A percentile compares a stretch with the other conserved stretches of the same genome.
phyloP scores from a whole-genome alignment of 2,329 filamentous ascomycete species.

The Colletotrichum cordylinicola region DNA sequence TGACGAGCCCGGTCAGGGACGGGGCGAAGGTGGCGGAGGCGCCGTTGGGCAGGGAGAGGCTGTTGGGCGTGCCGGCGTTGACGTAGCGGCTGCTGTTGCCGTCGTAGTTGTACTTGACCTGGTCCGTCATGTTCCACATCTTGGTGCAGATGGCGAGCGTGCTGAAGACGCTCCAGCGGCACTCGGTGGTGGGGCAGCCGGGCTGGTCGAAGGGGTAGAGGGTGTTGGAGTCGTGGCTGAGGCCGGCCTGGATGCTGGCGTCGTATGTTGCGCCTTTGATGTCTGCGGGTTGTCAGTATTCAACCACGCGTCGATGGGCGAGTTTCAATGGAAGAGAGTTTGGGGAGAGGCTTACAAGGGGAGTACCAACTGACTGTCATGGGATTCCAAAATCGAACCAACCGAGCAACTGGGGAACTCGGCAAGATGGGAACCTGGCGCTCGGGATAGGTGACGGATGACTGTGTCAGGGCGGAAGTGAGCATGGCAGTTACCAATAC shows the following conservation, averaged over 20 bases:
- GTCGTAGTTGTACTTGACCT: background rate
- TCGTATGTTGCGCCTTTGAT: background rate
- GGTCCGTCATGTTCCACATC: background rate
- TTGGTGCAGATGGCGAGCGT: constrained; percentile 1
- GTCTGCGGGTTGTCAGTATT: background rate
- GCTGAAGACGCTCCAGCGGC: background rate
- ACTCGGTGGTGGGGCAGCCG: background rate
- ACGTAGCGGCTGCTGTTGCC: background rate
- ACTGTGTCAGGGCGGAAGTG: constrained; percentile 19
- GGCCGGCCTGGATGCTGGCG: background rate
- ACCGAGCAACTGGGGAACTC: background rate
- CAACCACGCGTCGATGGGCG: background rate
- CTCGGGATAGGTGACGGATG: constrained; percentile 5
- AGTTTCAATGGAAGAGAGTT: background rate
- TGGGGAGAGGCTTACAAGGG: background rate
- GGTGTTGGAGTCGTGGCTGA: background rate
- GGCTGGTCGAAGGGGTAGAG: background rate
- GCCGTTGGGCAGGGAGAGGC: background rate
- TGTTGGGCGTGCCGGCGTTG: background rate
- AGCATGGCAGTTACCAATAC: constrained; percentile 15
- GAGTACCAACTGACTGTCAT: background rate
- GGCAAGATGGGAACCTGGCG: background rate
- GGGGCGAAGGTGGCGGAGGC: background rate
- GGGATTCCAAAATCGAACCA: background rate
- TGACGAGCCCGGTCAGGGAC: background rate